A percentile compares a stretch with the other conserved stretches of the same genome.
These are phyloP conservation scores for Immersiporthe knoxdaviesiana DNA, from an alignment of 2,329 filamentous ascomycete genomes.

Conservation along the genomic window DNA sequence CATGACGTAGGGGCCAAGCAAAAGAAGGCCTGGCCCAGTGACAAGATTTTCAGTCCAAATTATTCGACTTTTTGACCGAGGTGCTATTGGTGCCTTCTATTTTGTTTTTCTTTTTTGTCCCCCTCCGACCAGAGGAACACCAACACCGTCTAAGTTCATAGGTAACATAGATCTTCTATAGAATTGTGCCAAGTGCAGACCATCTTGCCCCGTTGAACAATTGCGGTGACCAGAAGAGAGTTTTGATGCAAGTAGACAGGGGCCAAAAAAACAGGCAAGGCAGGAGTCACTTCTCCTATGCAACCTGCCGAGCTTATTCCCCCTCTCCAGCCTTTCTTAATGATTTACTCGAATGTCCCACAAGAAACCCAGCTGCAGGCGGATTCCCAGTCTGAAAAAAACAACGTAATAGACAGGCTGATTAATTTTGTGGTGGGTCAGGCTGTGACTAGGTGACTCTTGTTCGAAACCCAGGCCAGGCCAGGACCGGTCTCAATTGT, in stretches of 20 bases:
- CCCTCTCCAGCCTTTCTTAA: background rate
- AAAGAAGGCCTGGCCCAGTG: slow-evolving; percentile 3
- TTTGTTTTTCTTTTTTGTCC: background rate
- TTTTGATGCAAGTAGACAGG: background rate
- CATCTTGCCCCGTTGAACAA: no score
- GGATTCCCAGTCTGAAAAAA: background rate
- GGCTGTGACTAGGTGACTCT: slow-evolving; percentile 14
- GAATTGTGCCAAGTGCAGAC: background rate
- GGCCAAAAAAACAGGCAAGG: no score
- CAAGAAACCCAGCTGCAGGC: background rate
- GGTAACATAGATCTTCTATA: background rate
- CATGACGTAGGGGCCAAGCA: slow-evolving; percentile 12
- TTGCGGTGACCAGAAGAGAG: background rate
- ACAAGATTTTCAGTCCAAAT: slow-evolving; percentile 11
- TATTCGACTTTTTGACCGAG: background rate
- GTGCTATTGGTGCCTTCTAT: background rate
- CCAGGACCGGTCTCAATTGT: slow-evolving; percentile 11
- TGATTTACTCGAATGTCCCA: background rate
- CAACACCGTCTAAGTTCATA: no score
- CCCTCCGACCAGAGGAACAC: no score
- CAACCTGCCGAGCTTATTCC: background rate
- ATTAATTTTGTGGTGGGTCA: slow-evolving; percentile 1
- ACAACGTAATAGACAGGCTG: background rate
- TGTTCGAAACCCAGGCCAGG: slow-evolving; percentile 6
- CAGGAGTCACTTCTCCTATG: background rate